Evolutionary conservation across 192 early-diverging fungal species (phyloP), one percentile per base, ranked within the genome.

Genomic region (Coemansia sp.): DNA sequence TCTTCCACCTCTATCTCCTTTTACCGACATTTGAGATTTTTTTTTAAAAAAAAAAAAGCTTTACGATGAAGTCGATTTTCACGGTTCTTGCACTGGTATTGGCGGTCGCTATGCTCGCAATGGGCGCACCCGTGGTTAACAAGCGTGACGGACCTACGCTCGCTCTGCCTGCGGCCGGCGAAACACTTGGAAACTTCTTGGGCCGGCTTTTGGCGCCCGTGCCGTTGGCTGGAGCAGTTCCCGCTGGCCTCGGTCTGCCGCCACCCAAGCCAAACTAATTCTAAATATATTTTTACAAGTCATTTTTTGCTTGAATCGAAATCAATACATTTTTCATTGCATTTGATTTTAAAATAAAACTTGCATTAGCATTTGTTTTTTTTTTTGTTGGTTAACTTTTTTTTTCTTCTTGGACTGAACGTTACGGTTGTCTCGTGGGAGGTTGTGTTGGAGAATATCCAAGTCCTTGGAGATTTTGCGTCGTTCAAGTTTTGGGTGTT

Each of bases 111-210:
- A 18, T 54, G 21, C 10, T 67, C 1, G 48, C 59, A 21, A 18
- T 54, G 16, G 65, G 59, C 0, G 14, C 58, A 0, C 28, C 61
- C 11, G 53, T 62, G 2, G 19, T 71, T 31, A 52, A 64, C 6
- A 67, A 67, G 30, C 68, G 65, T 24, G 57, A 68, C 6, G 64
- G 65, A 0, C 65, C 65, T 1, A 45, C 61, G 24, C 45, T 77
- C 0, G 52, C 69, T 7, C 55, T 77, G 12, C 75, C 75, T 0
- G 62, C 35, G 3, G 0, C 57, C 11, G 64, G 69, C 12, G 75
- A 77, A n/a, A 40, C 64, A 9, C 24, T 43, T 10, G 64, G 59
- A 8, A 44, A 35, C 23, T 77, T 56, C 18, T 30, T 77, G 19
- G 25, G 42, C 14, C 67, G 74, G 19, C 14, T 77, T 8, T 32